Percentiles rank a stretch among this genome's conserved stretches.
These are phyloP conservation scores for Syzygium jambos DNA, from an alignment of 345 rosid genomes.

Conservation along the genomic window DNA sequence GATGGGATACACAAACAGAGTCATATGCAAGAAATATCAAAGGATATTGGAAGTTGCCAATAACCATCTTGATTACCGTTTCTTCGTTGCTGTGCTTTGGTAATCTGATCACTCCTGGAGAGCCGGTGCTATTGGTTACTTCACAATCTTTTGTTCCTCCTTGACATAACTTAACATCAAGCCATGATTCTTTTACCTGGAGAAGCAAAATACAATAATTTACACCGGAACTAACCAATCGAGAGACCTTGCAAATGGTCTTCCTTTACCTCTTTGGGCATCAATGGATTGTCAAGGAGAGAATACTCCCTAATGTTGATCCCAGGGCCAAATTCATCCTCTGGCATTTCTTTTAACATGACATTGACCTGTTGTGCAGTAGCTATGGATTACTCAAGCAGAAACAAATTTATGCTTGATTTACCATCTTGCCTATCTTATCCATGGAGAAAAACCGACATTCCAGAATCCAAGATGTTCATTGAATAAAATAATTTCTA, in stretches of 20 bases:
- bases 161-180: constrained; percentile 84
- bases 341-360: constrained; percentile 57
- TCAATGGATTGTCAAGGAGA: constrained; percentile 60
- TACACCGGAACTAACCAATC: neutral
- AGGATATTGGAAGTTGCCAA: neutral
- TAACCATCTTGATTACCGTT: constrained; percentile 31
- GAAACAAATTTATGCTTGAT: neutral
- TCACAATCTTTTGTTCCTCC: constrained; percentile 54
- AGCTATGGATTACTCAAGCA: neutral
- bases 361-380: constrained; percentile 50
- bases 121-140: constrained; percentile 38
- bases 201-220: constrained; percentile 2
- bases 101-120: constrained; percentile 49
- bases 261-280: constrained; percentile 65
- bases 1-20: neutral
- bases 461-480: neutral
- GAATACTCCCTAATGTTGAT: constrained; percentile 81
- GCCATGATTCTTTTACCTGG: constrained; percentile 92
- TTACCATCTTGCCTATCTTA: neutral
- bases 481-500: neutral
- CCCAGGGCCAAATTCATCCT: constrained; percentile 88
- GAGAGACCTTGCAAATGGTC: neutral
- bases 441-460: neutral
- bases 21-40: neutral
- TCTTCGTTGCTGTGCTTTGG: constrained; percentile 83